A percentile compares a stretch with the other conserved stretches of the same genome.
Evolutionary conservation across 2,329 filamentous ascomycete genomes (phyloP).

Genomic region (Sporothrix curviconia): DNA sequence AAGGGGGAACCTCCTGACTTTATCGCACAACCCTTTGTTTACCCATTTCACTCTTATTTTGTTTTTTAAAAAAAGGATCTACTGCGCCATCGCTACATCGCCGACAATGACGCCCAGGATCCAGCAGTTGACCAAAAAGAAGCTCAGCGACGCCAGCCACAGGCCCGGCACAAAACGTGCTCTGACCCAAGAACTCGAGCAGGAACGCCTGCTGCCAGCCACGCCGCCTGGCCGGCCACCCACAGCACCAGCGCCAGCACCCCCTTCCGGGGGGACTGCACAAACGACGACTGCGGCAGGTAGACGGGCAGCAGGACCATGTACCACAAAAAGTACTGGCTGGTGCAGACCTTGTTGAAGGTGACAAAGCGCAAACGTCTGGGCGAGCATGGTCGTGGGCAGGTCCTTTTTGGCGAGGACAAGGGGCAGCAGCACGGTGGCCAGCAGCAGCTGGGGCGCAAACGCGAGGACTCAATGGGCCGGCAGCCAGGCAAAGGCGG

Average conservation of each 20-base stretch:
- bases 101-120: conserved; percentile 72
- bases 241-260: conserved; percentile 61
- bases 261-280: conserved; percentile 56
- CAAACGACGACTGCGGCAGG: conserved; percentile 70
- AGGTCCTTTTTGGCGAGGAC: conserved; percentile 74
- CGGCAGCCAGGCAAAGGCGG: conserved; percentile 25
- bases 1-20: too few relatives aligned
- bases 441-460: conserved; percentile 76
- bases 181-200: conserved; percentile 72
- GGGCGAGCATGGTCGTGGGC: conserved; percentile 77
- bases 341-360: conserved; percentile 98
- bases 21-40: too few relatives aligned
- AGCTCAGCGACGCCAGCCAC: conserved; percentile 66
- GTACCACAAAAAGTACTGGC: conserved; percentile 99
- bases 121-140: conserved; percentile 84
- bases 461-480: conserved; percentile 77
- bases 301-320: conserved; percentile 89
- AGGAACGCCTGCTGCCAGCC: conserved; percentile 70
- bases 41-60: too few relatives aligned
- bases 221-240: conserved; percentile 67
- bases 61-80: too few relatives aligned
- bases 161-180: conserved; percentile 81
- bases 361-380: conserved; percentile 96
- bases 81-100: conserved; percentile 41
- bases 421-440: conserved; percentile 63